Evolutionary conservation across 78 protist genomes (phyloP).

Genomic region (Emiliania huxleyi): DNA sequence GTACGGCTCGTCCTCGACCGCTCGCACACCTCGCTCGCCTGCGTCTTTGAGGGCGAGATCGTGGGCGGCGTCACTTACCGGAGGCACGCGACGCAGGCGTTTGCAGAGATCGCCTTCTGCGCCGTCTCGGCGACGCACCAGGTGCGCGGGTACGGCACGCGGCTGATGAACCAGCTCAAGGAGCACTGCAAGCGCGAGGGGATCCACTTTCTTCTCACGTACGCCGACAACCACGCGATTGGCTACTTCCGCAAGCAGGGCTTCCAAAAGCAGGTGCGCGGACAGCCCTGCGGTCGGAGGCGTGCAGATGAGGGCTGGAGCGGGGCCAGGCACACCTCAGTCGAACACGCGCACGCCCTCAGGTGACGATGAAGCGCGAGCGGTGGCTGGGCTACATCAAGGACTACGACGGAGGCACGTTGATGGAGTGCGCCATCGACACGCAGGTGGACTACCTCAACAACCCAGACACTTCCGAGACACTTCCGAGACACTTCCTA

Average conservation of each 20-base stretch:
- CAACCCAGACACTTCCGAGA: no score
- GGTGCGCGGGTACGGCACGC: slow-evolving; percentile 85
- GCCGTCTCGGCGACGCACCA: slow-evolving; percentile 80
- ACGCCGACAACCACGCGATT: slow-evolving; percentile 92
- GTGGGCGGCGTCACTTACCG: slow-evolving; percentile 88
- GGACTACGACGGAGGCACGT: slow-evolving; percentile 91
- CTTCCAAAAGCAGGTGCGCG: slow-evolving; percentile 68
- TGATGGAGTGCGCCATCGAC: slow-evolving; percentile 69
- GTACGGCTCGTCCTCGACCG: slow-evolving; percentile 68
- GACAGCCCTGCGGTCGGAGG: no score
- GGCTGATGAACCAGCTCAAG: slow-evolving; percentile 86
- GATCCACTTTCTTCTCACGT: slow-evolving; percentile 80
- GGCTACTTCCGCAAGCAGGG: slow-evolving; percentile 93
- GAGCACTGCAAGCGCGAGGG: slow-evolving; percentile 51
- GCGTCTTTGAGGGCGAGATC: slow-evolving; percentile 45
- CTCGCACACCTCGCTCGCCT: slow-evolving; percentile 30
- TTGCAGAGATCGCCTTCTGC: slow-evolving; percentile 90
- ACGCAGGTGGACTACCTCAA: slow-evolving; percentile 33
- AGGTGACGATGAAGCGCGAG: slow-evolving; percentile 59
- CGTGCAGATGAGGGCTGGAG: no score
- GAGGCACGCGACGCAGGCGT: slow-evolving; percentile 1
- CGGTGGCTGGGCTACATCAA: slow-evolving; percentile 75
- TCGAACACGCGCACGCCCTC: no score
- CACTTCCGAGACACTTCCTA: no score
- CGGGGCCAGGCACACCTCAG: no score